Evolutionary conservation across 2,329 filamentous ascomycete species (phyloP), one percentile per base, ranked within the genome.

Genomic region (Venturia nashicola): DNA sequence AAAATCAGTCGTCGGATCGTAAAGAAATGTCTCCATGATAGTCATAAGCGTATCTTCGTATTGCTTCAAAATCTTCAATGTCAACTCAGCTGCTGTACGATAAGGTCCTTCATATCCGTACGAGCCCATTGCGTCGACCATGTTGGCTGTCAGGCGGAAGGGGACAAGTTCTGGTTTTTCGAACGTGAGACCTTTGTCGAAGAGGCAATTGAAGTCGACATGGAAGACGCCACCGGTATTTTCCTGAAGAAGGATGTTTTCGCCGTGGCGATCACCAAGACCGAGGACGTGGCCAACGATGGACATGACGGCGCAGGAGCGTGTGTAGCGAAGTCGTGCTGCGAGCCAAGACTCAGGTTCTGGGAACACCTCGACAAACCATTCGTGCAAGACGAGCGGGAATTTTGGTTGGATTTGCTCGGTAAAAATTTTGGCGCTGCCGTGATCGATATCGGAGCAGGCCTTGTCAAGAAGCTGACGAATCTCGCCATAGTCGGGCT

Each of bases 201-300:
- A 99, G 5, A 99, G 85, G 75, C 95, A 99, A 77, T 99, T 99
- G 82, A 99, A 99, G 76, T 99, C 94, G 57, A 99, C 95, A 75
- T 99, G 94, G 75, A 99, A 90, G 2, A 96, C 86, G 61, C 93
- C 93, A 55, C 95, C 94, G 68, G 91, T 95, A 64, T 89, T 88
- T 77, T 97, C 91, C 74, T 97, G 91, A 40, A 99, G 86, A 39
- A 97, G 84, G 64, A 99, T 90, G 75, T 99, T 99, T 75, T 99
- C 94, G 65, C 93, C 93, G 76, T 99, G 94, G 4, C 94, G 87
- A 75, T 99, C 94, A 46, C 94, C 94, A 0, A 99, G 81, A 66
- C 85, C 94, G 5, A 99, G 83, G 60, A 97, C 92, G 64, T 96
- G 95, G 61, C 94, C 94, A 5, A 96, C 91, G 84, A 99, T 99